Percentiles rank a stretch among this genome's conserved stretches.
phyloP scores from a whole-genome alignment of 768 basidiomycete genomes.

The Fibroporia radiculosa region DNA sequence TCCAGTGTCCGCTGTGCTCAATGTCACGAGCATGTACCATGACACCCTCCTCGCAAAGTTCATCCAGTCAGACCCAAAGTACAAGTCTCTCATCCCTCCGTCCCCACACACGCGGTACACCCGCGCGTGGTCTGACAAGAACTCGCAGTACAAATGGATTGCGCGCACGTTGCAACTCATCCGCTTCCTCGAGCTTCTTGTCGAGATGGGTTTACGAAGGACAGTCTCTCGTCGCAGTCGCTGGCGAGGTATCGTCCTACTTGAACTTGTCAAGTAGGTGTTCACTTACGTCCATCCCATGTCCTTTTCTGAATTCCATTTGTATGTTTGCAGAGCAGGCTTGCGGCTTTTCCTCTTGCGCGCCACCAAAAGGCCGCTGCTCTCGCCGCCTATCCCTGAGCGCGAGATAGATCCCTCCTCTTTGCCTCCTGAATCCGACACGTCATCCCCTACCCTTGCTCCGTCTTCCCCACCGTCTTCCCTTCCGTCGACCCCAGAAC shows the following conservation, averaged over 20 bases:
- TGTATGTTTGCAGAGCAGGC: slow-evolving; percentile 47
- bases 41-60: slow-evolving; percentile 80
- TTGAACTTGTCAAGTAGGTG: slow-evolving; percentile 82
- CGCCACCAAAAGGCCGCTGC: slow-evolving; percentile 67
- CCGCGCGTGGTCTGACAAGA: slow-evolving; percentile 72
- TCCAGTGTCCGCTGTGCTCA: slow-evolving; percentile 81
- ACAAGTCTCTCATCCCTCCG: slow-evolving; percentile 67
- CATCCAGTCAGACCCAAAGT: slow-evolving; percentile 55
- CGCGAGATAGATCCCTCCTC: slow-evolving; percentile 78
- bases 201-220: slow-evolving; percentile 84
- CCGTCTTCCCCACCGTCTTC: slow-evolving; percentile 51
- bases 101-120: slow-evolving; percentile 86
- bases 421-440: slow-evolving; percentile 44
- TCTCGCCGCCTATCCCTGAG: slow-evolving; percentile 77
- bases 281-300: not conserved
- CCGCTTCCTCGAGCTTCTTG: slow-evolving; percentile 72
- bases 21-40: slow-evolving; percentile 88
- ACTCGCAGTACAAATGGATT: slow-evolving; percentile 67
- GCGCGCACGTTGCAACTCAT: slow-evolving; percentile 70
- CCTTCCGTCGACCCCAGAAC: slow-evolving; percentile 61
- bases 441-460: slow-evolving; percentile 53
- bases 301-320: too few species aligned
- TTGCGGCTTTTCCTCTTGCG: slow-evolving; percentile 69
- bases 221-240: slow-evolving; percentile 54
- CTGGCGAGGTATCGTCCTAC: slow-evolving; percentile 69